Evolutionary conservation across 2,329 filamentous ascomycete genomes (phyloP), one percentile per base, ranked within the genome.

Genomic region (Talaromyces islandicus): DNA sequence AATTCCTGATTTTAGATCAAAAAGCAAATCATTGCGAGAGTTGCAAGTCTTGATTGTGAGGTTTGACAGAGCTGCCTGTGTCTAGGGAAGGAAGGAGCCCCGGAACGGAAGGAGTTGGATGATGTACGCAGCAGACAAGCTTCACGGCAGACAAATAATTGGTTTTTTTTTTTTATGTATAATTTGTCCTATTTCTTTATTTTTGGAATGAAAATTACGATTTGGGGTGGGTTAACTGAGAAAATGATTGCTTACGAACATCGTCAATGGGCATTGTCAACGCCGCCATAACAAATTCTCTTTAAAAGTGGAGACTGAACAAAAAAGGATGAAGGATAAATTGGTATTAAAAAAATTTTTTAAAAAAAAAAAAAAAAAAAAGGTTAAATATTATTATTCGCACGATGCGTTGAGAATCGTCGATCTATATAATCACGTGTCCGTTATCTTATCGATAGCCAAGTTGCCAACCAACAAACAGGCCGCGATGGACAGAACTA

Each of bases 401-500:
- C n/a, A 46, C 3, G 19, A 46, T 46, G n/a, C 10, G 21, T 11
- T 11, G 11, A 24, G 4, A 12, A 4, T 46, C 43, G 12, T 19
- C 43, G 43, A 24, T 46, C 43, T 46, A 46, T 46, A 46, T 4
- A 29, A 29, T 52, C 48, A 52, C 48, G 48, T 52, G 48, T 3
- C 25, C 14, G 3, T 24, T 46, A 29, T 52, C 48, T 29, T 52
- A 52, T 52, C 48, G 24, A 52, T 52, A 46, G 4, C 43, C 19
- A 21, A 50, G 19, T 9, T 21, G 43, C 43, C 48, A 52, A 10
- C 48, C 25, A 52, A 52, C 48, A 52, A 52, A 52, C 25, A 52
- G 21, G 48, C 48, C 24, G 48, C 12, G 48, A 29, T 29, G 48
- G 25, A 17, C 12, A 52, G 48, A 64, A 64, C 61, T 43, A 56